Base-by-base conservation (phyloP, 768 basidiomycete species). In the Tephrocybe sp. region DNA sequence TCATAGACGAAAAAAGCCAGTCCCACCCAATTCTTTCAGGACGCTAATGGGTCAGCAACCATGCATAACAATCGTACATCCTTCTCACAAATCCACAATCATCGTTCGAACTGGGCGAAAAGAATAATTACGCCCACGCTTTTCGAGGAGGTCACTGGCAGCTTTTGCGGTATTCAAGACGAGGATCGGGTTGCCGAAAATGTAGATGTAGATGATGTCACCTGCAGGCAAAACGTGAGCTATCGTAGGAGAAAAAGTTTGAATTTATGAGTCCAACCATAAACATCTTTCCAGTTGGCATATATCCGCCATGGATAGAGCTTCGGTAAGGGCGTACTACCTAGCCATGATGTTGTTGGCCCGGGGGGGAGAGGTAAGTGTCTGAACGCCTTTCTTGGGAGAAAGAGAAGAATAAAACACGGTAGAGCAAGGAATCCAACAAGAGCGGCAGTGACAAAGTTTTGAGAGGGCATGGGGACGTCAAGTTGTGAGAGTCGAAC, bases 101-200 rank as follows among this genome's bases (percentile, higher is more conserved):
- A 78, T 76, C 11, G 70, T 69, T 50, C 60, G 57, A 15, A 59
- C 39, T 8, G 74, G 73, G 18, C 77, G 61, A 15, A 71, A 75
- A 15, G 77, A 77, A 55, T 77, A 80, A 3, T 64, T 72, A 41
- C 51, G 61, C 33, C 74, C 68, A 34, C 75, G 66, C 45, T 67
- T 76, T 54, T 79, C 75, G 22, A 80, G 62, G 6, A 79, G 67
- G 23, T 79, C 75, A 13, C 65, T 57, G 12, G 71, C 68, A 1
- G 64, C 70, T 49, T 63, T 55, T 27, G 67, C 62, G 12, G 77
- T 71, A 51, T 77, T 78, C 11, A 80, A 59, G 18, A 79, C 61
- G 36, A 78, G 61, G 42, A 80, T 64, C 12, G 75, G 73, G 51
- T 76, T 75, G 16, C 75, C 73, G 41, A 75, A 66, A 21, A 75